Conservation (phyloP, 768 basidiomycete species). For the Rhodocollybia butyracea region DNA sequence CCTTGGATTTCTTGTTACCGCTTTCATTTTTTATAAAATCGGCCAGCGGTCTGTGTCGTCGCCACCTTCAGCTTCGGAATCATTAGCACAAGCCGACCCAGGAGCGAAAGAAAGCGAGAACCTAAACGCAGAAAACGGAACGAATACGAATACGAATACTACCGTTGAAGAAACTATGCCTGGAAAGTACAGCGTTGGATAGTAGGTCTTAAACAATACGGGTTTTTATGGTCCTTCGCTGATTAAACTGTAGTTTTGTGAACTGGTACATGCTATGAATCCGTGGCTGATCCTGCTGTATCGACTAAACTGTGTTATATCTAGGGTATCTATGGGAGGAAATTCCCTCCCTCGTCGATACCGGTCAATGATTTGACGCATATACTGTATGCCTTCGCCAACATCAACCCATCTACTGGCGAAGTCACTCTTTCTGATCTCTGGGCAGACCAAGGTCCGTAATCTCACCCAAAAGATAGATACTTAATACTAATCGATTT, state of each 20-base stretch:
- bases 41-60: slow-evolving; percentile 35
- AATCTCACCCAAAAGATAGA: no score
- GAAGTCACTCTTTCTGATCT: slow-evolving; percentile 85
- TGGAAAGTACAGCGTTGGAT: slow-evolving; percentile 78
- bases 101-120: neutral
- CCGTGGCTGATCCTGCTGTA: no score
- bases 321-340: slow-evolving; percentile 93
- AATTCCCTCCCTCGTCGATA: slow-evolving; percentile 83
- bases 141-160: slow-evolving; percentile 12
- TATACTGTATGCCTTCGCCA: slow-evolving; percentile 88
- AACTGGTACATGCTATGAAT: slow-evolving; percentile 52
- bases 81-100: slow-evolving; percentile 3
- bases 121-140: slow-evolving; percentile 11
- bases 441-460: slow-evolving; percentile 96
- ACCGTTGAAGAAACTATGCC: slow-evolving; percentile 26
- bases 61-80: slow-evolving; percentile 7
- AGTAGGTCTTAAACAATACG: slow-evolving; percentile 44
- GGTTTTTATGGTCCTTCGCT: slow-evolving; percentile 9
- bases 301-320: no score
- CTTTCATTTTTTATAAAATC: slow-evolving; percentile 39
- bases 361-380: slow-evolving; percentile 86
- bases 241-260: slow-evolving; percentile 52
- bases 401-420: slow-evolving; percentile 78
- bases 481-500: no score
- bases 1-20: slow-evolving; percentile 31